Conservation (phyloP, 1,284 basidiomycete species). For the Mycosarcoma mackinlayi region DNA sequence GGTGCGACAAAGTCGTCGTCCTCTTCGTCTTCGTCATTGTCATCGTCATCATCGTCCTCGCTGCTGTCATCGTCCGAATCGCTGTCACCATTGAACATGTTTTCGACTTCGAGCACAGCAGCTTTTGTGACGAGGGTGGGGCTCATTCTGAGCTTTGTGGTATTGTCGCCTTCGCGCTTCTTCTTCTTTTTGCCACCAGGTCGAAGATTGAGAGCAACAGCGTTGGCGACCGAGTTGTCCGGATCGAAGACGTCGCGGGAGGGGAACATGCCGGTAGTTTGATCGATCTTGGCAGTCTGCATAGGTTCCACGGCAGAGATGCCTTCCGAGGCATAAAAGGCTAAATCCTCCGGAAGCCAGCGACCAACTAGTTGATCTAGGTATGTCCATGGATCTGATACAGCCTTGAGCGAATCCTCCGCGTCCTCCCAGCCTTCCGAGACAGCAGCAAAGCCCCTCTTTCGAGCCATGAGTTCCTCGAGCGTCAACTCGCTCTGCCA, state of each 20-base stretch:
- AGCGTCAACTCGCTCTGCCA: slow-evolving; percentile 53
- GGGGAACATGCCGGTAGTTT: slow-evolving; percentile 41
- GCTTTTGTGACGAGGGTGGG: slow-evolving; percentile 63
- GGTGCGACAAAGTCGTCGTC: slow-evolving; percentile 37
- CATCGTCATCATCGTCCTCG: slow-evolving; percentile 47
- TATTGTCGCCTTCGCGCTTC: slow-evolving; percentile 40
- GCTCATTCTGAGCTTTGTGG: slow-evolving; percentile 39
- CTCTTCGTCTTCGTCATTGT: slow-evolving; percentile 38
- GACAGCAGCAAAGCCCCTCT: slow-evolving; percentile 22
- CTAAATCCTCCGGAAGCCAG: slow-evolving; percentile 50
- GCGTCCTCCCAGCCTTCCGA: slow-evolving; percentile 34
- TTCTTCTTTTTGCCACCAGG: slow-evolving; percentile 45
- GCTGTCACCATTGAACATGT: slow-evolving; percentile 65
- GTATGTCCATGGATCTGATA: slow-evolving; percentile 55
- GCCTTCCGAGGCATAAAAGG: background rate
- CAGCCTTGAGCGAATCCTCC: slow-evolving; percentile 6
- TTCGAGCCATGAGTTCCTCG: slow-evolving; percentile 55
- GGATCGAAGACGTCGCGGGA: slow-evolving; percentile 44
- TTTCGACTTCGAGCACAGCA: slow-evolving; percentile 58
- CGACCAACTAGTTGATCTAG: slow-evolving; percentile 54
- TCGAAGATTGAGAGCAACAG: slow-evolving; percentile 48
- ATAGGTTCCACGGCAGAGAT: slow-evolving; percentile 25
- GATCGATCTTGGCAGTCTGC: slow-evolving; percentile 24
- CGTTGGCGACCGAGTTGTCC: slow-evolving; percentile 49
- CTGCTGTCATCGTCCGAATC: slow-evolving; percentile 44